phyloP scores from a whole-genome alignment of 441 rosid species.

The Omphalea diandra region DNA sequence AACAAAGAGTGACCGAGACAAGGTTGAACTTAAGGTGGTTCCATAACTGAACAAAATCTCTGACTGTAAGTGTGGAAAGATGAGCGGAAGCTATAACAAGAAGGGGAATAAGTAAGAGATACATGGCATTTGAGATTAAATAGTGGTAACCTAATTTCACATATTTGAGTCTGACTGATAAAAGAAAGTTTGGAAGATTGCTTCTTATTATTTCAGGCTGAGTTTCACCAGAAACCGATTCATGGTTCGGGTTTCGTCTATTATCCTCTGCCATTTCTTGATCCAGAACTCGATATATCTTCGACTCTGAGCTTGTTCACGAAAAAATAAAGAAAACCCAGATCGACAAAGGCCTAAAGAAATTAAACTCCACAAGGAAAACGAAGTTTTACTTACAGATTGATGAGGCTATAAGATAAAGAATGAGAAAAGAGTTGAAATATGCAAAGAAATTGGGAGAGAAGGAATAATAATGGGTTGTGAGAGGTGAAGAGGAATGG shows the following conservation, averaged over 20 bases:
- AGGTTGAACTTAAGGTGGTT: slow-evolving; percentile 60
- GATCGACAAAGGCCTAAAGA: not conserved
- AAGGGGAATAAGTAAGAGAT: slow-evolving; percentile 56
- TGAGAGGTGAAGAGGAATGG: not conserved
- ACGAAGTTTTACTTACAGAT: too few species aligned
- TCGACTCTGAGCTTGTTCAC: too few species aligned
- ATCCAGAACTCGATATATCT: too few species aligned
- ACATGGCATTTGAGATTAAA: slow-evolving; percentile 68
- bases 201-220: slow-evolving; percentile 13
- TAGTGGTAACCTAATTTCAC: slow-evolving; percentile 89
- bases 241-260: slow-evolving; percentile 7
- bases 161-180: slow-evolving; percentile 66
- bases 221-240: slow-evolving; percentile 9
- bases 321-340: not conserved
- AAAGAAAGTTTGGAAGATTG: slow-evolving; percentile 65
- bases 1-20: slow-evolving; percentile 45
- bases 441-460: not conserved
- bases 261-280: slow-evolving; percentile 34
- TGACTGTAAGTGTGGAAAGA: slow-evolving; percentile 47
- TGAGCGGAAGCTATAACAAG: slow-evolving; percentile 45
- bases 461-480: not conserved
- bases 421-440: not conserved
- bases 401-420: too few species aligned
- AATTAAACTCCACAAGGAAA: not conserved
- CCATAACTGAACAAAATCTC: slow-evolving; percentile 47